phyloP scores from a whole-genome alignment of 768 basidiomycete species.

The Boletus insuetus region DNA sequence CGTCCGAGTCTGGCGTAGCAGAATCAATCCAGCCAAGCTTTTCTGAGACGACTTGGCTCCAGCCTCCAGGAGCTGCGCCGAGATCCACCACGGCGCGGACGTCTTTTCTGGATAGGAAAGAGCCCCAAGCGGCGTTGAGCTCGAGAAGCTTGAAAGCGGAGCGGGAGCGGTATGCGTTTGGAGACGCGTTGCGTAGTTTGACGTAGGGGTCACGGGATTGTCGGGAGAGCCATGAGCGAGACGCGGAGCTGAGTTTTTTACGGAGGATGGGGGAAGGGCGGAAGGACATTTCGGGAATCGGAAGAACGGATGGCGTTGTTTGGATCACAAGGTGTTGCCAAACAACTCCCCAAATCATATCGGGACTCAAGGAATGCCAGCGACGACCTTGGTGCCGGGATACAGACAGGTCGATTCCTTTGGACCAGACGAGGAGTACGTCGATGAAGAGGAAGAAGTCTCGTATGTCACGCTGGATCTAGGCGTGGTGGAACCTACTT shows the following conservation, averaged over 20 bases:
- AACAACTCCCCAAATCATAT: slow-evolving; percentile 12
- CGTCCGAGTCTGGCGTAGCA: neutral
- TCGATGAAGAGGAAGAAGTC: slow-evolving; percentile 51
- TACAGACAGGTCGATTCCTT: slow-evolving; percentile 67
- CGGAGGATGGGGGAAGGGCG: slow-evolving; percentile 32
- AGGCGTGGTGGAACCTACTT: slow-evolving; percentile 65
- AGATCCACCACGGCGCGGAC: slow-evolving; percentile 76
- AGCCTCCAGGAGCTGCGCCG: slow-evolving; percentile 91
- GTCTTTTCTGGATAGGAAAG: slow-evolving; percentile 50
- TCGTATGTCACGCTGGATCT: slow-evolving; percentile 75
- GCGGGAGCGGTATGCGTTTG: slow-evolving; percentile 68
- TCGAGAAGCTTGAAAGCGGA: slow-evolving; percentile 92
- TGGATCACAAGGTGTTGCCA: slow-evolving; percentile 25
- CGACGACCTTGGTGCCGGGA: slow-evolving; percentile 46
- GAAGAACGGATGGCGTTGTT: slow-evolving; percentile 17
- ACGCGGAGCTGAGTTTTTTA: slow-evolving; percentile 39
- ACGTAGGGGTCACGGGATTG: slow-evolving; percentile 74
- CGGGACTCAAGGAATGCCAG: slow-evolving; percentile 12
- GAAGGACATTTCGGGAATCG: slow-evolving; percentile 30
- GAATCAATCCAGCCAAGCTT: slow-evolving; percentile 51
- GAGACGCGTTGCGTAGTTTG: slow-evolving; percentile 46
- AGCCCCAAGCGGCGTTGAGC: slow-evolving; percentile 55
- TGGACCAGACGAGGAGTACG: slow-evolving; percentile 66
- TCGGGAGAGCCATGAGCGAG: slow-evolving; percentile 63
- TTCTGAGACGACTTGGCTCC: slow-evolving; percentile 81